Percentiles rank a stretch among this genome's conserved stretches.
Evolutionary conservation across 1,139 yeast genomes (phyloP).

Genomic region (Pichia sp.): DNA sequence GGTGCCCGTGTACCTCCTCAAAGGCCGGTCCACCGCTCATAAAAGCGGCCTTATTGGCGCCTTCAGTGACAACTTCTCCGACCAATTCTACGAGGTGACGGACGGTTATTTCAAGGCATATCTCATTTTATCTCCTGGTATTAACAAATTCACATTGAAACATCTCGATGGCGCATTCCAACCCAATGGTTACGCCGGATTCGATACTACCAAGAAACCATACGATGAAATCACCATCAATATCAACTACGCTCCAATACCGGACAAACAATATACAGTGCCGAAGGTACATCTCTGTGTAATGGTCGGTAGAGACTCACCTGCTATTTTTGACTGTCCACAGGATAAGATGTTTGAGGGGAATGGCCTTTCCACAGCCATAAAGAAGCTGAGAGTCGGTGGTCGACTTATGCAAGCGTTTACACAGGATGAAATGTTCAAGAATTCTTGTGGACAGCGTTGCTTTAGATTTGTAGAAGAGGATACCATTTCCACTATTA

Average conservation of each 20-base stretch:
- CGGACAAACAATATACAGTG: slow-evolving; percentile 34
- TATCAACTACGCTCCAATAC: slow-evolving; percentile 51
- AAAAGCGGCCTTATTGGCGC: slow-evolving; percentile 35
- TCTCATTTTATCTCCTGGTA: slow-evolving; percentile 50
- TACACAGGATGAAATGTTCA: slow-evolving; percentile 85
- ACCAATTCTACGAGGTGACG: slow-evolving; percentile 64
- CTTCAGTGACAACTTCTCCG: slow-evolving; percentile 49
- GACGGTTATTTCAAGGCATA: slow-evolving; percentile 72
- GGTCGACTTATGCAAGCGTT: slow-evolving; percentile 90
- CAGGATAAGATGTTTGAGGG: slow-evolving; percentile 49
- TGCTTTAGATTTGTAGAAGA: slow-evolving; percentile 78
- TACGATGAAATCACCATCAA: slow-evolving; percentile 27
- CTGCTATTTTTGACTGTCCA: slow-evolving; percentile 69
- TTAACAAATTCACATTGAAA: slow-evolving; percentile 35
- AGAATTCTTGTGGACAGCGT: slow-evolving; percentile 73
- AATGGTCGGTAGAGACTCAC: slow-evolving; percentile 72
- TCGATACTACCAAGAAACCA: slow-evolving; percentile 24
- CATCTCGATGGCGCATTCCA: slow-evolving; percentile 23
- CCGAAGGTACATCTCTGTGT: slow-evolving; percentile 80
- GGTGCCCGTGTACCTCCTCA: slow-evolving; percentile 38
- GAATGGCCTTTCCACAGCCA: slow-evolving; percentile 67
- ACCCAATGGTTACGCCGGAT: slow-evolving; percentile 25
- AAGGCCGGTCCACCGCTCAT: slow-evolving; percentile 32
- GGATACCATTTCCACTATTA: slow-evolving; percentile 40
- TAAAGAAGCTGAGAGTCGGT: slow-evolving; percentile 71